phyloP scores from a whole-genome alignment of 306 rosid species.

The Quercus bicolor region DNA sequence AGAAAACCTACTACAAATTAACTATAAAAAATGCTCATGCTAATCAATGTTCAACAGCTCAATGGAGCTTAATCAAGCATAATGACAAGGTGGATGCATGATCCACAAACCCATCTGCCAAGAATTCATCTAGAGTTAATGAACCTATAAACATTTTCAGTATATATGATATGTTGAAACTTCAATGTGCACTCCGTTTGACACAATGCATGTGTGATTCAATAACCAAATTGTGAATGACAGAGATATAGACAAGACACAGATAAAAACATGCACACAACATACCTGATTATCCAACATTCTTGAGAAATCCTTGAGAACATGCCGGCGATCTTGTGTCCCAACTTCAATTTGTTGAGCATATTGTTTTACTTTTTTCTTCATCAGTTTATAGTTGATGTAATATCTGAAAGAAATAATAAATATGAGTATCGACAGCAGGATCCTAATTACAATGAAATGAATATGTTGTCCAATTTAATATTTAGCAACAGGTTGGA shows the following conservation, averaged over 20 bases:
- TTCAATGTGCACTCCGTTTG: neutral
- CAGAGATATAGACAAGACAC: neutral
- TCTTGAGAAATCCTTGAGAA: slow-evolving; percentile 94
- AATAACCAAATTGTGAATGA: neutral
- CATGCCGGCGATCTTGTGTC: slow-evolving; percentile 67
- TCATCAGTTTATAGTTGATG: slow-evolving; percentile 94
- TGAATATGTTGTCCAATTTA: neutral
- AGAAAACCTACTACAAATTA: neutral
- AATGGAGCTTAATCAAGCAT: neutral
- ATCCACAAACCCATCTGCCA: neutral
- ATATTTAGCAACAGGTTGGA: neutral
- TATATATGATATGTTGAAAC: neutral
- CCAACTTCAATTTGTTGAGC: slow-evolving; percentile 86
- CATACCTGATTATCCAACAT: slow-evolving; percentile 93
- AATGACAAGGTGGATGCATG: neutral
- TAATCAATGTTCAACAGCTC: neutral
- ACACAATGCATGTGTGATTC: neutral
- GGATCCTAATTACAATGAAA: neutral
- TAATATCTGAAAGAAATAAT: slow-evolving; percentile 59
- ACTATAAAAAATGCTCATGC: neutral
- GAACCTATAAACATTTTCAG: neutral
- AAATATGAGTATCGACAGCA: slow-evolving; percentile 10
- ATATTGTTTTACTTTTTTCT: slow-evolving; percentile 83
- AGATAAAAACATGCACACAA: neutral
- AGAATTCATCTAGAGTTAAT: neutral